phyloP scores from a whole-genome alignment of 495 filamentous ascomycete genomes.

The Hyaloscypha bicolor region DNA sequence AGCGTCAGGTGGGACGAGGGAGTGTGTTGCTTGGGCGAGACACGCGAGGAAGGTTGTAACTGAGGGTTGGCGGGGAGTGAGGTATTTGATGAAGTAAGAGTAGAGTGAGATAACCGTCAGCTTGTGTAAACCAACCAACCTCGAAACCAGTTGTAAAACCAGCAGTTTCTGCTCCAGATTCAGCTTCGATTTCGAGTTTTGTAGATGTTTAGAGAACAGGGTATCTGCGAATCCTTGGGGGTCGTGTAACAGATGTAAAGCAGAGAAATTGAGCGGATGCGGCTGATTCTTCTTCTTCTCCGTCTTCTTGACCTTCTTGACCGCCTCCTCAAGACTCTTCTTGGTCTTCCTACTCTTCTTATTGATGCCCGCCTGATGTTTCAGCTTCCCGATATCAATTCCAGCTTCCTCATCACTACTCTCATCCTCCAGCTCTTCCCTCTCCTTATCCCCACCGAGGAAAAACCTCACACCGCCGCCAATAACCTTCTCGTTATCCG shows the following conservation, averaged over 20 bases:
- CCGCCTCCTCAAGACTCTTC: constrained; percentile 75
- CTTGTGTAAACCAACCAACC: constrained; percentile 91
- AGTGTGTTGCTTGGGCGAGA: constrained; percentile 88
- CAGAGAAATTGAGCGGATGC: constrained; percentile 92
- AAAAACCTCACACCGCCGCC: constrained; percentile 90
- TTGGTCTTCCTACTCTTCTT: constrained; percentile 92
- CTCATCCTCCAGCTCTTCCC: constrained; percentile 89
- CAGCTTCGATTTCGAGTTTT: constrained; percentile 81
- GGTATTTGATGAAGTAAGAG: constrained; percentile 82
- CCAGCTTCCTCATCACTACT: constrained; percentile 73
- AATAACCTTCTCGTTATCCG: constrained; percentile 88
- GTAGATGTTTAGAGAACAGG: constrained; percentile 88
- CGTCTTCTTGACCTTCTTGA: constrained; percentile 74
- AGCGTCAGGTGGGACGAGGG: constrained; percentile 88
- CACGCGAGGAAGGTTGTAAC: constrained; percentile 95
- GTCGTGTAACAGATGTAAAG: constrained; percentile 94
- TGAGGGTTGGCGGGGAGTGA: constrained; percentile 85
- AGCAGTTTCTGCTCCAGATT: constrained; percentile 88
- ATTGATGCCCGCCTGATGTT: constrained; percentile 85
- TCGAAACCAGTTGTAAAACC: constrained; percentile 84
- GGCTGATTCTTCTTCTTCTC: constrained; percentile 86
- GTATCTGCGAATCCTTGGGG: constrained; percentile 93
- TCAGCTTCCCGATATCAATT: constrained; percentile 77
- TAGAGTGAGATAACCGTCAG: constrained; percentile 83
- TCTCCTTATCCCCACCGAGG: constrained; percentile 90